Conservation (phyloP, 768 basidiomycete genomes). For the Amanita pseudoporphyria region DNA sequence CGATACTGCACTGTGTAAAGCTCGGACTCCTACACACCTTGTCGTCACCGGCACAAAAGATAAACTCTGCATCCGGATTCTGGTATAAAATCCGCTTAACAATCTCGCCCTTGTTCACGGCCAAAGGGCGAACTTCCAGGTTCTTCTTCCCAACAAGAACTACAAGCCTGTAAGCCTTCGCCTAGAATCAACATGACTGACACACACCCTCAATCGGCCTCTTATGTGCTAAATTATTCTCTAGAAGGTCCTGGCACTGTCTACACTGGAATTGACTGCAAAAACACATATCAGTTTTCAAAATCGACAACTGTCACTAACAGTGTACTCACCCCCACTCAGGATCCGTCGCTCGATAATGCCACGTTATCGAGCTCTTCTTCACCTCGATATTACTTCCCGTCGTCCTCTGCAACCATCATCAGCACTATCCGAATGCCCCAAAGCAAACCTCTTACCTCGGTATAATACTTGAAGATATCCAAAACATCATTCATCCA, state of each 20-base stretch:
- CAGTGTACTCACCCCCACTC: constrained; percentile 76
- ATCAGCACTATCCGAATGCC: not conserved
- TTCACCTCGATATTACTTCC: constrained; percentile 96
- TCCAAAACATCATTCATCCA: constrained; percentile 97
- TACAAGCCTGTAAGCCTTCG: constrained; percentile 16
- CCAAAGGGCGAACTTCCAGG: constrained; percentile 90
- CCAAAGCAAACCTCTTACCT: constrained; percentile 35
- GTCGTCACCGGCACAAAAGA: constrained; percentile 98
- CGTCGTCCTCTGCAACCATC: constrained; percentile 59
- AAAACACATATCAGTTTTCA: not conserved
- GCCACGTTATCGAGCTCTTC: constrained; percentile 98
- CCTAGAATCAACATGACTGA: not conserved
- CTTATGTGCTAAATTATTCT: constrained; percentile 89
- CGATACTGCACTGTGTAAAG: not conserved
- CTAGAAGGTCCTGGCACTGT: constrained; percentile 92
- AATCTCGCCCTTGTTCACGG: constrained; percentile 98
- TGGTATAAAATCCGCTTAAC: constrained; percentile 90
- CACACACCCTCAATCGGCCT: constrained; percentile 83
- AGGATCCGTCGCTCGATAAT: constrained; percentile 87
- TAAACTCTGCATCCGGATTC: constrained; percentile 89
- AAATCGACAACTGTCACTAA: constrained; percentile 5
- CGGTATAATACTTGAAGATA: constrained; percentile 94
- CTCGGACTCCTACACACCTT: constrained; percentile 42
- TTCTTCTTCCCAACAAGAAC: constrained; percentile 98
- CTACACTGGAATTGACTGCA: constrained; percentile 83